phyloP scores from a whole-genome alignment of 257 asterid species.

The Striga asiatica region DNA sequence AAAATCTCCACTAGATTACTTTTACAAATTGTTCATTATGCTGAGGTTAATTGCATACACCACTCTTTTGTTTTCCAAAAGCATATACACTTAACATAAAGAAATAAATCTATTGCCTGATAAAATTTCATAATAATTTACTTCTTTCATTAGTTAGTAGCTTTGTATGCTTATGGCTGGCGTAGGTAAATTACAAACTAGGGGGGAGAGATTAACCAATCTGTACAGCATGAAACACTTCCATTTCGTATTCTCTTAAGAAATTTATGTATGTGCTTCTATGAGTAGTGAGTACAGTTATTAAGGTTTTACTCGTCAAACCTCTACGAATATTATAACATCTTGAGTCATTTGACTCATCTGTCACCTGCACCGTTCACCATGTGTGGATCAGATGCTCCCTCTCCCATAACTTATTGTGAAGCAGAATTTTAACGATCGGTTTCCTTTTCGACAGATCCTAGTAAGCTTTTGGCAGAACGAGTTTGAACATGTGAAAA shows the following conservation, averaged over 20 bases:
- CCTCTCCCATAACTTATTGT: not conserved
- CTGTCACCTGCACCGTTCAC: not conserved
- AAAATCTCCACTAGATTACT: not conserved
- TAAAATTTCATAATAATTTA: conserved; percentile 1
- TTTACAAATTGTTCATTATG: not conserved
- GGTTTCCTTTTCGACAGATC: conserved; percentile 42
- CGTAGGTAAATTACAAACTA: not conserved
- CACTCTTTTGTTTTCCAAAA: conserved; percentile 1
- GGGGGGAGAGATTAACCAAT: not conserved
- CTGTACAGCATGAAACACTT: not conserved
- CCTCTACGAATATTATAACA: conserved; percentile 1
- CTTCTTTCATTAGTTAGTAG: not conserved
- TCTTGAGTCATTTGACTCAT: not conserved
- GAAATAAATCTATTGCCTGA: not conserved
- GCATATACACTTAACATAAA: conserved; percentile 2
- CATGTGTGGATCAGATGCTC: not conserved
- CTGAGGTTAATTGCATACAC: not conserved
- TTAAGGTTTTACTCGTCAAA: not conserved
- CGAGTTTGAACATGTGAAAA: conserved; percentile 80
- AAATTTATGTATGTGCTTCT: not conserved
- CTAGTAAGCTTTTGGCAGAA: conserved; percentile 98
- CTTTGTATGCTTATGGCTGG: conserved; percentile 5
- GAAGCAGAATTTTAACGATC: conserved; percentile 9
- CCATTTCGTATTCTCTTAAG: not conserved
- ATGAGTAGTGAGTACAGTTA: not conserved